phyloP scores from a whole-genome alignment of 345 rosid genomes.

The Excoecaria cochinchinensis region DNA sequence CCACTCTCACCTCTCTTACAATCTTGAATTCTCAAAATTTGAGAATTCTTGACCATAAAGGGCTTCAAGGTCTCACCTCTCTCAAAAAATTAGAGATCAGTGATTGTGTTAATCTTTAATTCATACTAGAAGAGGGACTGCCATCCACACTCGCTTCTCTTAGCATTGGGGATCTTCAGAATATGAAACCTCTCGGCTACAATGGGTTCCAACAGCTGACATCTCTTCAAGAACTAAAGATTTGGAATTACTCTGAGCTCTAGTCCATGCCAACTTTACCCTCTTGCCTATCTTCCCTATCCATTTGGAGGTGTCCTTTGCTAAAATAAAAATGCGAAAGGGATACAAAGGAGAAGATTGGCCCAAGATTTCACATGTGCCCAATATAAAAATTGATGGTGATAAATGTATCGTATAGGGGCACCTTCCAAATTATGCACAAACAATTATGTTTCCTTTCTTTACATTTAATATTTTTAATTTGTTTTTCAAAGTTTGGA shows the following conservation, averaged over 20 bases:
- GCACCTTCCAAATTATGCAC: too few species aligned
- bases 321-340: conserved; percentile 2
- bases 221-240: too few species aligned
- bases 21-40: background rate
- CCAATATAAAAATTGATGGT: background rate
- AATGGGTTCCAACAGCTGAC: too few species aligned
- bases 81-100: conserved; percentile 11
- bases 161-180: too few species aligned
- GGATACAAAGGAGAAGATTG: conserved; percentile 11
- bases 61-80: conserved; percentile 13
- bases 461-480: too few species aligned
- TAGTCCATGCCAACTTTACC: too few species aligned
- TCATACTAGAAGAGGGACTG: conserved; percentile 8
- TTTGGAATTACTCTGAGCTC: too few species aligned
- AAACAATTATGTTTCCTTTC: too few species aligned
- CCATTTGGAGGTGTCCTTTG: background rate
- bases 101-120: conserved; percentile 12
- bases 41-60: conserved; percentile 3
- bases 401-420: too few species aligned
- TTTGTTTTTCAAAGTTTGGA: too few species aligned
- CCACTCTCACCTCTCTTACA: conserved; percentile 12
- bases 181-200: too few species aligned
- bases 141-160: background rate
- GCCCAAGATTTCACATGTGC: conserved; percentile 12
- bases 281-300: background rate